These are phyloP conservation scores for Arctostaphylos glauca DNA, from an alignment of 148 eudicot species.

Conservation along the genomic window DNA sequence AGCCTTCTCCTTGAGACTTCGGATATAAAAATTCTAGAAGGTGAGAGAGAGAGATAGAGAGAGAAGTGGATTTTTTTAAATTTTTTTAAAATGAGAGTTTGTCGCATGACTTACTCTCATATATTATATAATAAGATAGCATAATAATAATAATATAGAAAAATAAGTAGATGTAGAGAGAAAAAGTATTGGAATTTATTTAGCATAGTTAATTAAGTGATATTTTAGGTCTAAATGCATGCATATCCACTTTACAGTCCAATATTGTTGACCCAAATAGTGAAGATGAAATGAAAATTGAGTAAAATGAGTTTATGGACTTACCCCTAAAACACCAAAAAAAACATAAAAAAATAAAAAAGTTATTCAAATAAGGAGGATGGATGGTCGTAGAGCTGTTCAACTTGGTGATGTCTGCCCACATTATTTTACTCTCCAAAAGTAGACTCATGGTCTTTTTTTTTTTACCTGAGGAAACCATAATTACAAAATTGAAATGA, in stretches of 20 bases:
- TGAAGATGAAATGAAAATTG: background rate
- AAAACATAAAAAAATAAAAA: no score
- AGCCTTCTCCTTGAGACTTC: no score
- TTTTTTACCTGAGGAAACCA: background rate
- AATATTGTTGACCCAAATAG: background rate
- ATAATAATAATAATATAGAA: no score
- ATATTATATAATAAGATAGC: no score
- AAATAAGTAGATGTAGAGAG: no score
- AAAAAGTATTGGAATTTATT: background rate
- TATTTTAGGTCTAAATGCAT: background rate
- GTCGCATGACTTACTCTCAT: no score
- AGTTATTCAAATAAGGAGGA: background rate
- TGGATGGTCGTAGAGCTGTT: background rate
- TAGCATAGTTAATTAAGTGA: background rate
- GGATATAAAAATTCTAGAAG: no score
- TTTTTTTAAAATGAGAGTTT: no score
- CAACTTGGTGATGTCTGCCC: slow-evolving; percentile 11
- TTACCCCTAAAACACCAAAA: background rate
- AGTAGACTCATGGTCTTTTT: slow-evolving; percentile 6
- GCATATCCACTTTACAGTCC: background rate
- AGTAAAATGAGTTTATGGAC: background rate
- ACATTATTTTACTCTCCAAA: background rate
- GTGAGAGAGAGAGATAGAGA: no score
- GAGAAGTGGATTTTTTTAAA: no score
- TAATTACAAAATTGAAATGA: background rate